Evolutionary conservation across 192 early-diverging fungal genomes (phyloP).

Genomic region (Piromyces sp.): DNA sequence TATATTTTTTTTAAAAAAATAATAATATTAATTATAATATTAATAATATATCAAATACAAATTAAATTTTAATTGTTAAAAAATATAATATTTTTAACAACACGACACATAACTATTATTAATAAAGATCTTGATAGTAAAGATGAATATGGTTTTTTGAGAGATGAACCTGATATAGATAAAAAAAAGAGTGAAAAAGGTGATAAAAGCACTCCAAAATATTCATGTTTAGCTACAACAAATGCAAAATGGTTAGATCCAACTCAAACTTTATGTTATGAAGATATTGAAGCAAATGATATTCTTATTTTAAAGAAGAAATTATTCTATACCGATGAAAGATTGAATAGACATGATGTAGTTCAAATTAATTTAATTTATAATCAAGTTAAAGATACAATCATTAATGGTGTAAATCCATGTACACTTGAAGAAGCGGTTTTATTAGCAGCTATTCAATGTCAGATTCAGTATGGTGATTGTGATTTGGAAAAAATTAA

Average conservation of each 20-base stretch:
- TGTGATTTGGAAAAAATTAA: conserved; percentile 37
- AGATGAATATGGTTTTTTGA: conserved; percentile 11
- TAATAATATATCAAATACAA: too few relatives aligned
- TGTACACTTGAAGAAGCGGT: conserved; percentile 33
- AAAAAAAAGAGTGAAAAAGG: not conserved
- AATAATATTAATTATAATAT: too few relatives aligned
- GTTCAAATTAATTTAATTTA: conserved; percentile 39
- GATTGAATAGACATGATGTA: conserved; percentile 36
- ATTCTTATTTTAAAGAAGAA: conserved; percentile 38
- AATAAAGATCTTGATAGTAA: conserved; percentile 5
- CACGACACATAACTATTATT: too few relatives aligned
- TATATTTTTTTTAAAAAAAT: too few relatives aligned
- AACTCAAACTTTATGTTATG: conserved; percentile 28
- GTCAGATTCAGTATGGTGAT: conserved; percentile 33
- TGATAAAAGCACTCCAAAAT: not conserved
- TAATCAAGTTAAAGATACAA: conserved; percentile 29
- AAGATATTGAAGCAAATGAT: conserved; percentile 24
- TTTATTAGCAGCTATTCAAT: conserved; percentile 33
- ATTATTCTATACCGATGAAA: conserved; percentile 41
- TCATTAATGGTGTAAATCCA: conserved; percentile 27
- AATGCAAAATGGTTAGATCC: conserved; percentile 27
- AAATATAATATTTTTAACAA: too few relatives aligned
- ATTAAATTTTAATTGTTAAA: too few relatives aligned
- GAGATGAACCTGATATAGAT: not conserved
- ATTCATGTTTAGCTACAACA: not conserved